Conservation (phyloP, 2,329 filamentous ascomycete genomes). For the Venturia nashicola region DNA sequence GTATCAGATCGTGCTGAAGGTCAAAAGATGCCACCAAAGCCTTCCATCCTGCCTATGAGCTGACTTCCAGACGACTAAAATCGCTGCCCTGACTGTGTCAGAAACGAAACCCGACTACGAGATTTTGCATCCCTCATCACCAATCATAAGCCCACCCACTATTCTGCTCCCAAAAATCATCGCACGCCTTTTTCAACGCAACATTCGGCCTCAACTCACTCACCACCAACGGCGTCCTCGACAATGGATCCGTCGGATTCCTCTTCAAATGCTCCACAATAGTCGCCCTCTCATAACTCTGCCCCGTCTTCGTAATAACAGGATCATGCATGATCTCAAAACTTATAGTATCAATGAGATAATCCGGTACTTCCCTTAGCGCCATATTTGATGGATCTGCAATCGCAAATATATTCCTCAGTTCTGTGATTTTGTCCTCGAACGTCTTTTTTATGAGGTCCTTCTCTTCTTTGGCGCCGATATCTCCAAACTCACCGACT, state of each 20-base stretch:
- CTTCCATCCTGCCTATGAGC: too few species aligned
- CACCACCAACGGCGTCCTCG: slow-evolving; percentile 57
- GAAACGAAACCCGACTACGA: too few species aligned
- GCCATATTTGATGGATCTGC: slow-evolving; percentile 32
- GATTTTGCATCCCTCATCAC: background rate
- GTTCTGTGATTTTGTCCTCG: slow-evolving; percentile 29
- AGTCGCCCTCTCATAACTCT: slow-evolving; percentile 78
- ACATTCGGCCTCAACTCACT: slow-evolving; percentile 71
- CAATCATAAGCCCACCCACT: slow-evolving; percentile 82
- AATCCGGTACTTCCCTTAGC: slow-evolving; percentile 54
- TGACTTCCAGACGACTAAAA: too few species aligned
- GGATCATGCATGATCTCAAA: slow-evolving; percentile 64
- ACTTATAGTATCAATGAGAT: slow-evolving; percentile 63
- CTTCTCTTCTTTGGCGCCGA: slow-evolving; percentile 35
- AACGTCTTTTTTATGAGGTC: slow-evolving; percentile 29
- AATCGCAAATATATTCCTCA: slow-evolving; percentile 34
- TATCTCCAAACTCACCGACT: slow-evolving; percentile 26
- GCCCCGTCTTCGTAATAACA: slow-evolving; percentile 66
- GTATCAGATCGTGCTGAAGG: background rate
- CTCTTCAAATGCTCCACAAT: slow-evolving; percentile 77
- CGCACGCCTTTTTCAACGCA: slow-evolving; percentile 66
- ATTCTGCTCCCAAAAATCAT: slow-evolving; percentile 74
- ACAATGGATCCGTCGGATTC: slow-evolving; percentile 67
- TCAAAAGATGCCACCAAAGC: background rate
- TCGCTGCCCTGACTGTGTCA: background rate